Evolutionary conservation across 805 yeast genomes (phyloP), one percentile per base, ranked within the genome.

Genomic region (Cyberlindnera veronae): DNA sequence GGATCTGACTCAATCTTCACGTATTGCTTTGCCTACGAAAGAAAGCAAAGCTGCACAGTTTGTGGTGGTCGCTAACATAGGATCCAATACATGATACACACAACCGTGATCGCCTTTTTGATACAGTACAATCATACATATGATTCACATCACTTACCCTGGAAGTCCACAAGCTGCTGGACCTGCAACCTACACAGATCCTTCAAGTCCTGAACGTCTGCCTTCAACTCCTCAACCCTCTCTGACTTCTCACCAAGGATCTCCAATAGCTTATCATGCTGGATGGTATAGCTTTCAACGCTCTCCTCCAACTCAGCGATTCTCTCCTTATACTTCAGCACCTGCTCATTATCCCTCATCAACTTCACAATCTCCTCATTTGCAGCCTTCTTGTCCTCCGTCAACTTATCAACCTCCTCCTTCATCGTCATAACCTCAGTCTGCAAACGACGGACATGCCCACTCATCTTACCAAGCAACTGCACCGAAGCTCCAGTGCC

Each of bases 141-240:
- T n/a, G n/a, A n/a, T n/a, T n/a, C n/a, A n/a, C n/a, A 14, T 21
- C 27, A 20, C 11, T 21, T 41, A 11, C 58, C 68, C 49, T 81
- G 85, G 52, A 84, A 51, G 31, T 75, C 82, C 32, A 88, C 79
- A 76, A 91, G 72, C 49, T 90, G 93, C 60, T 86, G 95, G 32
- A 91, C 90, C 62, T 91, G 99, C 46, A 75, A 75, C 45, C 78
- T 72, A 60, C 88, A 74, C 68, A 93, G 68, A 34, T 86, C 95
- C 62, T 93, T 93, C 62, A 91, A 69, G 62, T 93, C 99, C 5
- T 69, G 73, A 14, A 93, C 91, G 56, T 93, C 99, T 7, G 95
- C 95, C 49, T 72, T 74, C 33, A 93, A 69, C 61, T 93, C 99
- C 41, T 80, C 84, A 5, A 86, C 91, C 46, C 69, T 72, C 58